phyloP scores from a whole-genome alignment of 2,329 filamentous ascomycete species.

The Ceratocystis cubensis region DNA sequence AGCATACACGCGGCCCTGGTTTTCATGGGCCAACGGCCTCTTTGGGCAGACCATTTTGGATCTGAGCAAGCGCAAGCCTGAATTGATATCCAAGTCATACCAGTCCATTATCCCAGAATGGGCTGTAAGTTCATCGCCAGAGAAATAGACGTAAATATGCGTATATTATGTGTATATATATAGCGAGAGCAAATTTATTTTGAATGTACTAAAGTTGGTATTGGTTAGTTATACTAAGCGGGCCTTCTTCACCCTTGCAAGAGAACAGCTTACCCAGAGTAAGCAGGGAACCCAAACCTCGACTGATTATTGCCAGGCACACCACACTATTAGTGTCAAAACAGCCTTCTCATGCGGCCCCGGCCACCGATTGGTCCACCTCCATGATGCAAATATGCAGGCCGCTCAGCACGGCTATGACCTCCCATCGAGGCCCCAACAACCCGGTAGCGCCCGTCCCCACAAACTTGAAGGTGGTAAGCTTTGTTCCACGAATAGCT shows the following conservation, averaged over 20 bases:
- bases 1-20: constrained; percentile 35
- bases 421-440: constrained; percentile 33
- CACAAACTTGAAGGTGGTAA: constrained; percentile 31
- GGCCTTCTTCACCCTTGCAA: background rate
- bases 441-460: constrained; percentile 31
- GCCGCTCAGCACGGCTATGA: constrained; percentile 30
- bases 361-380: background rate
- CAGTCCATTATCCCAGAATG: constrained; percentile 26
- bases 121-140: background rate
- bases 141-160: background rate
- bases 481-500: constrained; percentile 28
- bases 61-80: constrained; percentile 58
- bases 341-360: background rate
- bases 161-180: background rate
- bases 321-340: no score
- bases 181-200: background rate
- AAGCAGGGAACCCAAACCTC: background rate
- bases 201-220: background rate
- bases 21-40: constrained; percentile 81
- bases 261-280: background rate
- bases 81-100: constrained; percentile 43
- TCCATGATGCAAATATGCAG: constrained; percentile 6
- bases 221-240: background rate
- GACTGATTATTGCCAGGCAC: background rate
- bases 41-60: constrained; percentile 74